Evolutionary conservation across 225 moss, liverwort and hornwort species (phyloP).

Genomic region (Polytrichum commune): DNA sequence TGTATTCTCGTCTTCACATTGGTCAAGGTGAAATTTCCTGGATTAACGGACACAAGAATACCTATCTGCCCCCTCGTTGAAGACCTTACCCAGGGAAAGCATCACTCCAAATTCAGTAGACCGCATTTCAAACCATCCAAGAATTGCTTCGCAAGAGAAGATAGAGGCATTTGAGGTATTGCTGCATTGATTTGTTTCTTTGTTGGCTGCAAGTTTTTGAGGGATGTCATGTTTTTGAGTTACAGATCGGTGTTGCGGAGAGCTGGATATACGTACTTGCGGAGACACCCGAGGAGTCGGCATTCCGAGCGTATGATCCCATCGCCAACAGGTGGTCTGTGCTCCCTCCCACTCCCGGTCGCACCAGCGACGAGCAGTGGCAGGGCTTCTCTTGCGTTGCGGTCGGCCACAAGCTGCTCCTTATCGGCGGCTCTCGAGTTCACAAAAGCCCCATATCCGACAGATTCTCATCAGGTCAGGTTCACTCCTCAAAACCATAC

Average conservation of each 20-base stretch:
- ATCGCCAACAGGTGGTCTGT: slow-evolving; percentile 35
- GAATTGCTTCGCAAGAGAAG: too few species aligned
- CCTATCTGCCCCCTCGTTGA: too few species aligned
- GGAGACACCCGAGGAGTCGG: slow-evolving; percentile 31
- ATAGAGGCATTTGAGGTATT: too few species aligned
- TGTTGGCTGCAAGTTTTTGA: too few species aligned
- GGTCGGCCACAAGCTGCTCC: slow-evolving; percentile 40
- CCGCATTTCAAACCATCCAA: too few species aligned
- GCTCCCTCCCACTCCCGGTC: slow-evolving; percentile 49
- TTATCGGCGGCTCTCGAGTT: slow-evolving; percentile 56
- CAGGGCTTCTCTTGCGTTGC: slow-evolving; percentile 65
- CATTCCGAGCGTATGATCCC: slow-evolving; percentile 49
- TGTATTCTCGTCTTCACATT: too few species aligned
- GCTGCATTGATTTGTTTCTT: too few species aligned
- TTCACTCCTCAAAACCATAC: neutral
- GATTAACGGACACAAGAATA: too few species aligned
- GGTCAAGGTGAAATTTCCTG: too few species aligned
- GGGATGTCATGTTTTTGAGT: neutral
- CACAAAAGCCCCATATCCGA: slow-evolving; percentile 9
- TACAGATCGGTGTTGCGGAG: slow-evolving; percentile 48
- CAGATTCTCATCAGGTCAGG: slow-evolving; percentile 29
- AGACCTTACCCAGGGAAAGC: too few species aligned
- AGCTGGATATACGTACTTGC: slow-evolving; percentile 57
- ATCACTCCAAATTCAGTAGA: too few species aligned
- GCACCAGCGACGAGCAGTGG: slow-evolving; percentile 32